Evolutionary conservation across 805 yeast species (phyloP).

Genomic region (Candida sonorensis): DNA sequence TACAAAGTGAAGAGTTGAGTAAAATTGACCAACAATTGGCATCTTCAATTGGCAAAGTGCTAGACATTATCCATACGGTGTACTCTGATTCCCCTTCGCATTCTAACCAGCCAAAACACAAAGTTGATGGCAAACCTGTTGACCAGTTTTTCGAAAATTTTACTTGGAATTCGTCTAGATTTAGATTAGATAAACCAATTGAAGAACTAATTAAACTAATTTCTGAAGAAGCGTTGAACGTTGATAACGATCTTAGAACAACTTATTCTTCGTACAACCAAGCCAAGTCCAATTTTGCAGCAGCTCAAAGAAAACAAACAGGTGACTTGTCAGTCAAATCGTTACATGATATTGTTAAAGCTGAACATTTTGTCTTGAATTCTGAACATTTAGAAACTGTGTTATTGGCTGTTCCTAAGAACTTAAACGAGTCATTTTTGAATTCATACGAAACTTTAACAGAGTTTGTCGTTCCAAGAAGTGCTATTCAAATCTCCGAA

Average conservation of each 20-base stretch:
- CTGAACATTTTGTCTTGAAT: slow-evolving; percentile 74
- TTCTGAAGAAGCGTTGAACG: slow-evolving; percentile 68
- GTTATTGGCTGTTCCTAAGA: slow-evolving; percentile 83
- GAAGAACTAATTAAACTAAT: slow-evolving; percentile 65
- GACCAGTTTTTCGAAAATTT: slow-evolving; percentile 66
- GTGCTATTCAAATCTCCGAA: slow-evolving; percentile 60
- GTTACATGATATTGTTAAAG: slow-evolving; percentile 79
- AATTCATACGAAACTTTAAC: slow-evolving; percentile 68
- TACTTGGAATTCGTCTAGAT: slow-evolving; percentile 84
- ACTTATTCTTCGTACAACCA: slow-evolving; percentile 68
- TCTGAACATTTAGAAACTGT: slow-evolving; percentile 84
- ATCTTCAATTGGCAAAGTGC: slow-evolving; percentile 60
- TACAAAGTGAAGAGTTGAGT: slow-evolving; percentile 82
- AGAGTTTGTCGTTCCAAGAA: slow-evolving; percentile 85
- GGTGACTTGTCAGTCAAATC: slow-evolving; percentile 92
- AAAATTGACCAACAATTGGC: slow-evolving; percentile 78
- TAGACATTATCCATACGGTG: slow-evolving; percentile 60
- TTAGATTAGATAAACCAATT: slow-evolving; percentile 77
- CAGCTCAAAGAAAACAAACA: slow-evolving; percentile 87
- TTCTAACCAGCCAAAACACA: slow-evolving; percentile 9
- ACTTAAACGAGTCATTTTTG: slow-evolving; percentile 52
- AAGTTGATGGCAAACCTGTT: slow-evolving; percentile 39
- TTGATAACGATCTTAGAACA: slow-evolving; percentile 80
- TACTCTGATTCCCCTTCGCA: slow-evolving; percentile 24
- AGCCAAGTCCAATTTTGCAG: slow-evolving; percentile 76